These are phyloP conservation scores for Vigna trinervia DNA, from an alignment of 306 rosid genomes.

Conservation along the genomic window DNA sequence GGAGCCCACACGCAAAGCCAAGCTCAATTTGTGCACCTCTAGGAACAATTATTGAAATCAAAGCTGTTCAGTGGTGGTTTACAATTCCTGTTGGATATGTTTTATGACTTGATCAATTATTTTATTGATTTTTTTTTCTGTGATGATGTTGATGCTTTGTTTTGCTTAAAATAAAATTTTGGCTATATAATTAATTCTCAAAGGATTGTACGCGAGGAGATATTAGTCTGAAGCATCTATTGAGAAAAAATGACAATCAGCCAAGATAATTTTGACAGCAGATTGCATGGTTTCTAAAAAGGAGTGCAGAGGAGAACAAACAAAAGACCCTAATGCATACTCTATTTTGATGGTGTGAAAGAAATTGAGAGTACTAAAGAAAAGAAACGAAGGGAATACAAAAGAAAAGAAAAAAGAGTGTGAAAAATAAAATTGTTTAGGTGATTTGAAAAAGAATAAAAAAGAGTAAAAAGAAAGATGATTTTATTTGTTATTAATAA, in stretches of 20 bases:
- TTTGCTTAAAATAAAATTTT: neutral
- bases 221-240: neutral
- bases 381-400: too few species aligned
- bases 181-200: neutral
- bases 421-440: too few species aligned
- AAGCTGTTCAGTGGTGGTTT: conserved; percentile 28
- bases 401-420: too few species aligned
- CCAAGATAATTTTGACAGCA: neutral
- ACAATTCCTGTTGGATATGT: neutral
- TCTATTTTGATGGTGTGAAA: too few species aligned
- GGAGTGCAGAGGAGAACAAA: neutral
- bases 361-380: too few species aligned
- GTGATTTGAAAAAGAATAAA: too few species aligned
- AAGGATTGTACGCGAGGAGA: neutral
- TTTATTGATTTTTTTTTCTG: neutral
- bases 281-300: neutral
- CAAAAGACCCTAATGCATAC: too few species aligned
- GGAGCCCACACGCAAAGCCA: conserved; percentile 8
- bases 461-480: too few species aligned
- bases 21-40: conserved; percentile 32
- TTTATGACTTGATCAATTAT: conserved; percentile 28
- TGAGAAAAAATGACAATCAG: neutral
- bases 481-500: too few species aligned
- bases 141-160: conserved; percentile 10
- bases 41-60: conserved; percentile 13